These are phyloP conservation scores for Coniosporium tulheliwenetii DNA, from an alignment of 2,329 filamentous ascomycete genomes.

Conservation along the genomic window DNA sequence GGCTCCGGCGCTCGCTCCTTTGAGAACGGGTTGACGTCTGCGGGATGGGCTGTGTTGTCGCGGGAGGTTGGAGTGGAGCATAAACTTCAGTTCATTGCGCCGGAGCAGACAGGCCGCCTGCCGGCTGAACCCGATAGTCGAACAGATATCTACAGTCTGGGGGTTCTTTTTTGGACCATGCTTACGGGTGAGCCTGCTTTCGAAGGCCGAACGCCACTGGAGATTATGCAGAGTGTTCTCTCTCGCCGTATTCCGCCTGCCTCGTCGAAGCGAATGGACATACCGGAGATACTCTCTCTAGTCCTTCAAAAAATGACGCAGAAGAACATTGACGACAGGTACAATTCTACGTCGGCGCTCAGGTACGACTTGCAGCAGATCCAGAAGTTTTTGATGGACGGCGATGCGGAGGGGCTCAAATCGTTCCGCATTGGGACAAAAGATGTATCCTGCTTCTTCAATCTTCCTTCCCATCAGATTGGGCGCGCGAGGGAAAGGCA, in stretches of 20 bases:
- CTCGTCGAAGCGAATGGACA: constrained; percentile 61
- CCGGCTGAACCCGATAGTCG: constrained; percentile 81
- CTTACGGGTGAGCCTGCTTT: constrained; percentile 69
- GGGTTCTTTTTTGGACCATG: constrained; percentile 77
- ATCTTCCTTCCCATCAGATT: constrained; percentile 67
- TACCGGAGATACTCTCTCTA: constrained; percentile 66
- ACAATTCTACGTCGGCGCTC: constrained; percentile 76
- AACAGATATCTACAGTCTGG: constrained; percentile 72
- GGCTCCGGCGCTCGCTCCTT: constrained; percentile 79
- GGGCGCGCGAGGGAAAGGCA: constrained; percentile 60
- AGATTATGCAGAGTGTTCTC: constrained; percentile 82
- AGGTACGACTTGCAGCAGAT: constrained; percentile 66
- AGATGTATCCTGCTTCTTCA: constrained; percentile 86
- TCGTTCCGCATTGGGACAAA: constrained; percentile 65
- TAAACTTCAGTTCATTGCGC: constrained; percentile 82
- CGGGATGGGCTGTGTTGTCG: constrained; percentile 72
- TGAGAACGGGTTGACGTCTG: constrained; percentile 71
- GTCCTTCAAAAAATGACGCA: constrained; percentile 88
- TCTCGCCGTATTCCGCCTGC: constrained; percentile 63
- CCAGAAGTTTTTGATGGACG: constrained; percentile 57
- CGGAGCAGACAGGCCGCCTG: constrained; percentile 87
- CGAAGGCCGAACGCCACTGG: constrained; percentile 63
- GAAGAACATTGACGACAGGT: constrained; percentile 74
- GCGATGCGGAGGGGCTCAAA: constrained; percentile 54
- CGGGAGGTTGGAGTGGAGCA: constrained; percentile 75